phyloP scores from a whole-genome alignment of 1,284 basidiomycete species.

The Retiboletus fuscus region DNA sequence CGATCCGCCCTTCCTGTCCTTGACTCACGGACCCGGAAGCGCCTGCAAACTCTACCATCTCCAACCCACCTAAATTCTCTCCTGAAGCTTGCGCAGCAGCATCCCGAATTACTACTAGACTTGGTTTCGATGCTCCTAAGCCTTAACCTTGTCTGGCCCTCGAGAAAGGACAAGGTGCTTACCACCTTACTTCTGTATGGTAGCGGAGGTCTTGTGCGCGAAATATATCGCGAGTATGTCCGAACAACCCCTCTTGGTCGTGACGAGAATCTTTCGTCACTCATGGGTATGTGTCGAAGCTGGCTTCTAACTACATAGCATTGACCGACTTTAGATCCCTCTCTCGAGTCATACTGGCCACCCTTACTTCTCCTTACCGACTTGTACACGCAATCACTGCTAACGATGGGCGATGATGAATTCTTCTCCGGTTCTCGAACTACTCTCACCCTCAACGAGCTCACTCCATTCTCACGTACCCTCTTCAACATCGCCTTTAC shows the following conservation, averaged over 20 bases:
- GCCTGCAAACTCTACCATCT: slow-evolving; percentile 63
- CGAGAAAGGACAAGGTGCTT: slow-evolving; percentile 65
- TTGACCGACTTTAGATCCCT: slow-evolving; percentile 54
- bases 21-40: slow-evolving; percentile 68
- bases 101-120: slow-evolving; percentile 54
- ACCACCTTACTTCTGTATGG: slow-evolving; percentile 61
- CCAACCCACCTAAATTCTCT: slow-evolving; percentile 65
- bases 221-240: slow-evolving; percentile 80
- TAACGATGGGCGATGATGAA: slow-evolving; percentile 97
- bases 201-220: slow-evolving; percentile 73
- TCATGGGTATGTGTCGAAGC: slow-evolving; percentile 53
- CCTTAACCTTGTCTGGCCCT: slow-evolving; percentile 69
- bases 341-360: slow-evolving; percentile 64
- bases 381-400: slow-evolving; percentile 86
- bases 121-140: slow-evolving; percentile 65
- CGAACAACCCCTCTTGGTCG: slow-evolving; percentile 67
- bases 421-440: slow-evolving; percentile 71
- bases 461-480: slow-evolving; percentile 74
- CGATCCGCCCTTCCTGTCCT: slow-evolving; percentile 54
- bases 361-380: slow-evolving; percentile 85
- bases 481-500: slow-evolving; percentile 84
- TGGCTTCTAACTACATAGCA: slow-evolving; percentile 20
- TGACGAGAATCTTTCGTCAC: slow-evolving; percentile 57
- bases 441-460: slow-evolving; percentile 82
- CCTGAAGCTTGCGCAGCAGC: slow-evolving; percentile 53